Evolutionary conservation across 176 grass and related monocot genomes (phyloP).

Genomic region (Triticum turgidum): DNA sequence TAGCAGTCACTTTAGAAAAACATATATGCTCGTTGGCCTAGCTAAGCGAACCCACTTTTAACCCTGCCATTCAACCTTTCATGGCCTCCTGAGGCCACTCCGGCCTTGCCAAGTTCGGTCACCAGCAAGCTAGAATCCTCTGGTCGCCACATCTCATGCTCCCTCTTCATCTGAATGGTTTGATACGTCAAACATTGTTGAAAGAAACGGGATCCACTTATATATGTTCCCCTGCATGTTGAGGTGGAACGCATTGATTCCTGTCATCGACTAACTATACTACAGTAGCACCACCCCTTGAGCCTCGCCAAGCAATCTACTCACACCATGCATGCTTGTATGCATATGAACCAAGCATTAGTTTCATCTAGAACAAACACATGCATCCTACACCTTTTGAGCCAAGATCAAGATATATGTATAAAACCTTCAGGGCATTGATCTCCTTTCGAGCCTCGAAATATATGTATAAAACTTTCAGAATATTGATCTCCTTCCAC

Average conservation of each 20-base stretch:
- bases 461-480: background rate
- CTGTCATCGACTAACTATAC: constrained; percentile 13
- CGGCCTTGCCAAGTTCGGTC: background rate
- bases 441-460: background rate
- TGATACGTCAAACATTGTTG: constrained; percentile 20
- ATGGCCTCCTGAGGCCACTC: constrained; percentile 20
- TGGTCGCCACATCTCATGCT: constrained; percentile 20
- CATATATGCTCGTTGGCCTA: background rate
- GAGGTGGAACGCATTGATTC: constrained; percentile 22
- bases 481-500: background rate
- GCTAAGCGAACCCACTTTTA: background rate
- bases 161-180: background rate
- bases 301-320: background rate
- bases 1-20: background rate
- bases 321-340: background rate
- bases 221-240: constrained; percentile 9
- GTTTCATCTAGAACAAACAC: background rate
- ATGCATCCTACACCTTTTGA: background rate
- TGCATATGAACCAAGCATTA: background rate
- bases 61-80: constrained; percentile 29
- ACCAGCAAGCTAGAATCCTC: background rate
- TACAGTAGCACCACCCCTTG: background rate
- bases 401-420: background rate
- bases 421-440: background rate
- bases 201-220: constrained; percentile 16